Evolutionary conservation across 768 basidiomycete genomes (phyloP).

Genomic region (Leccinum variicolor): DNA sequence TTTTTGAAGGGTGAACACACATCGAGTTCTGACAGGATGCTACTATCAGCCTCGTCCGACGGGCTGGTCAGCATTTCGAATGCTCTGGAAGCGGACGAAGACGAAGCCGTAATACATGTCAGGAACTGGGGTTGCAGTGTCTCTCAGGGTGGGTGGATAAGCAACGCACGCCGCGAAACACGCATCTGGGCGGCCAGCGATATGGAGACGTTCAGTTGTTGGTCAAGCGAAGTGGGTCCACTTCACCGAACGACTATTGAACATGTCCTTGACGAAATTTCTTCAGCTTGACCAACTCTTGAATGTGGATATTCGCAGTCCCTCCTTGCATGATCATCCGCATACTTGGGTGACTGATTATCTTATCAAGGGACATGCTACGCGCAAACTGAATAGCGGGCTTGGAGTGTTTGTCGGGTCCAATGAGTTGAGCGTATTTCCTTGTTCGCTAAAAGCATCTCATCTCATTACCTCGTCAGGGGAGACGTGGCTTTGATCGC

Average conservation of each 20-base stretch:
- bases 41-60: conserved; percentile 85
- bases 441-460: not conserved
- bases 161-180: conserved; percentile 28
- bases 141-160: conserved; percentile 71
- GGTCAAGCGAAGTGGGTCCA: conserved; percentile 63
- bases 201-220: conserved; percentile 91
- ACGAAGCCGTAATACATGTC: conserved; percentile 77
- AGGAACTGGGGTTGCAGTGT: conserved; percentile 86
- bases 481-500: conserved; percentile 59
- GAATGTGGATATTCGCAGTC: conserved; percentile 60
- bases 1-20: conserved; percentile 37
- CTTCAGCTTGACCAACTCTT: conserved; percentile 56
- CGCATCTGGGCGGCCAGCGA: conserved; percentile 84
- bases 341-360: conserved; percentile 80
- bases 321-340: conserved; percentile 53
- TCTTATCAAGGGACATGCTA: conserved; percentile 51
- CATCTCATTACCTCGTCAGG: conserved; percentile 30
- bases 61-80: conserved; percentile 76
- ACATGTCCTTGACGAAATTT: not conserved
- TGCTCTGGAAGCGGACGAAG: conserved; percentile 76
- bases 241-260: not conserved
- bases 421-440: conserved; percentile 52
- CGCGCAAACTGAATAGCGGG: conserved; percentile 14
- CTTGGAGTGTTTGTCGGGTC: conserved; percentile 67
- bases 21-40: conserved; percentile 37